These are phyloP conservation scores for Yamadazyma scolyti DNA, from an alignment of 805 yeast genomes.

Conservation along the genomic window DNA sequence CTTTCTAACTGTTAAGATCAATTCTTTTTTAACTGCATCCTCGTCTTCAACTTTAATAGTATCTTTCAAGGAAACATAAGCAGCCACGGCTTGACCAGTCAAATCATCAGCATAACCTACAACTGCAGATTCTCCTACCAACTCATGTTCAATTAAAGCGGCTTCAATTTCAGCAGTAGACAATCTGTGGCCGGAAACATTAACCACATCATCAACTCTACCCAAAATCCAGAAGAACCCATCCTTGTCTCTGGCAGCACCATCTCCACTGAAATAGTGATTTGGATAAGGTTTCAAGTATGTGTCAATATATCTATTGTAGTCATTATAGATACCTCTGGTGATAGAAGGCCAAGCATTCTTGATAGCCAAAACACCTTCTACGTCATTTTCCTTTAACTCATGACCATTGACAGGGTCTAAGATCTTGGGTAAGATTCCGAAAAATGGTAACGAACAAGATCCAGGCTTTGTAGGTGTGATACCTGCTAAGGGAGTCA, in stretches of 20 bases:
- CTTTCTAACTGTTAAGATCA: conserved; percentile 84
- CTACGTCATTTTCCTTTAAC: conserved; percentile 82
- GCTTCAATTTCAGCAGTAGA: conserved; percentile 99
- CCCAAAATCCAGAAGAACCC: conserved; percentile 98
- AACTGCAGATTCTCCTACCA: conserved; percentile 94
- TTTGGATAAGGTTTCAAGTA: conserved; percentile 92
- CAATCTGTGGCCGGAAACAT: conserved; percentile 95
- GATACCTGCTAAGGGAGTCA: conserved; percentile 92
- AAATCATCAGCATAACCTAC: conserved; percentile 92
- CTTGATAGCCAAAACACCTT: conserved; percentile 91
- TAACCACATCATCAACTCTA: conserved; percentile 97
- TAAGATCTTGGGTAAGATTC: conserved; percentile 83
- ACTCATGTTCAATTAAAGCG: conserved; percentile 72
- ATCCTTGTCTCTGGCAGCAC: conserved; percentile 95
- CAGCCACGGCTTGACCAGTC: conserved; percentile 97
- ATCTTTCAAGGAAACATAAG: conserved; percentile 80
- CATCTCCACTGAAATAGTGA: conserved; percentile 95
- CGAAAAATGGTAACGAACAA: conserved; percentile 95
- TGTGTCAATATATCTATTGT: conserved; percentile 82
- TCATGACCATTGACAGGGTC: conserved; percentile 92
- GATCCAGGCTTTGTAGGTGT: conserved; percentile 97
- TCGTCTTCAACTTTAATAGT: conserved; percentile 39
- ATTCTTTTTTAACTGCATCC: conserved; percentile 64
- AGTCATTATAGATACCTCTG: conserved; percentile 89
- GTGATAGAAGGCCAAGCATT: conserved; percentile 99